These are phyloP conservation scores for Gracilaria vermiculophylla DNA, from an alignment of 23 red algal species.

Conservation along the genomic window DNA sequence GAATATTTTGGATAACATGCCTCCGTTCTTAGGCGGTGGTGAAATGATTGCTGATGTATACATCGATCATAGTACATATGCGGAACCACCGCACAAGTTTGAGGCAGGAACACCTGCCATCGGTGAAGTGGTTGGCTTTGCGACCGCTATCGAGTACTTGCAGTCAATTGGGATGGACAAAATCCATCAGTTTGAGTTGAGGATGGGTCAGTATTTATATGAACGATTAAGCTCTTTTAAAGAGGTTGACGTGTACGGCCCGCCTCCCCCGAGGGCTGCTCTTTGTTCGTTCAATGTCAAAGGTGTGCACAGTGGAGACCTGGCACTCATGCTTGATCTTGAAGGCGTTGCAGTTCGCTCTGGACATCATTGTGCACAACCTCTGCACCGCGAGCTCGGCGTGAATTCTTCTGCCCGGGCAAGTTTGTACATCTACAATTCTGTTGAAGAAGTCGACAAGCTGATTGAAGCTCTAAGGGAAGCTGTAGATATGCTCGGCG, in stretches of 20 bases:
- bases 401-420: conserved; percentile 79
- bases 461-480: conserved; percentile 75
- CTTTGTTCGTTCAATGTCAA: conserved; percentile 92
- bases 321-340: conserved; percentile 91
- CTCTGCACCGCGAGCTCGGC: conserved; percentile 79
- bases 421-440: conserved; percentile 95
- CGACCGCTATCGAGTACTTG: conserved; percentile 83
- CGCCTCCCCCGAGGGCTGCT: conserved; percentile 67
- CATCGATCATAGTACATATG: conserved; percentile 80
- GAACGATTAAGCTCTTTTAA: conserved; percentile 57
- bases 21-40: conserved; percentile 94
- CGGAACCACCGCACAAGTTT: conserved; percentile 94
- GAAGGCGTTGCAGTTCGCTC: conserved; percentile 95
- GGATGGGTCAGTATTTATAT: conserved; percentile 83
- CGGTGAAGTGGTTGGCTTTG: conserved; percentile 89
- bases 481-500: conserved; percentile 82
- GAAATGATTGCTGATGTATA: conserved; percentile 98
- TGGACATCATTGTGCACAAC: conserved; percentile 98
- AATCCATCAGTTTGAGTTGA: conserved; percentile 71
- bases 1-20: conserved; percentile 81
- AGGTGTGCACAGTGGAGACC: conserved; percentile 85
- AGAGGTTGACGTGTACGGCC: conserved; percentile 90
- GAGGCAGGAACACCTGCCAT: conserved; percentile 98
- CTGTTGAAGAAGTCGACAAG: conserved; percentile 82
- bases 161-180: conserved; percentile 71